These are phyloP conservation scores for Phytophthora podocarpi DNA, from an alignment of 352 stramenopile genomes.

Conservation along the genomic window DNA sequence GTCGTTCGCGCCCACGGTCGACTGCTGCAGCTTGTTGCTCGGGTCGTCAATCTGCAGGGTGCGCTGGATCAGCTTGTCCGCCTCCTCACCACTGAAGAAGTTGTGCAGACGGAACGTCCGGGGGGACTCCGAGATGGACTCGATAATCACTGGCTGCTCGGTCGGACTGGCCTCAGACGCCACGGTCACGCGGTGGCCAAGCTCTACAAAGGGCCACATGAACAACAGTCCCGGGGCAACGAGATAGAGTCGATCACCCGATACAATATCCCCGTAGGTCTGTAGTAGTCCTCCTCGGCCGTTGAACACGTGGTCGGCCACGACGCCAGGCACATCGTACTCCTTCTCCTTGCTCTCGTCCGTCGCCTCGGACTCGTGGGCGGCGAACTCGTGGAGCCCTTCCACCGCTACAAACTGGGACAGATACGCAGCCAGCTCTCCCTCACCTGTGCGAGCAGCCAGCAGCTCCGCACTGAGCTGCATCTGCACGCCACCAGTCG, in stretches of 20 bases:
- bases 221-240: constrained; percentile 77
- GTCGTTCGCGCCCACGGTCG: constrained; percentile 60
- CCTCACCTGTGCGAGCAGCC: constrained; percentile 44
- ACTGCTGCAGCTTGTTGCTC: constrained; percentile 83
- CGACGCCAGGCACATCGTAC: constrained; percentile 27
- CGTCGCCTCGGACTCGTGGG: constrained; percentile 6
- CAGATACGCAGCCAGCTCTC: constrained; percentile 77
- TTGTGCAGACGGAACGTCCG: constrained; percentile 88
- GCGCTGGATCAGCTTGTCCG: constrained; percentile 78
- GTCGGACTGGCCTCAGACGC: constrained; percentile 59
- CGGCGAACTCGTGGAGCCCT: constrained; percentile 36
- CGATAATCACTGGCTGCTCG: constrained; percentile 64
- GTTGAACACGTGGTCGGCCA: constrained; percentile 80
- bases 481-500: constrained; percentile 75
- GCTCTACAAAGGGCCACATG: constrained; percentile 81
- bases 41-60: constrained; percentile 86
- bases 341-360: constrained; percentile 28
- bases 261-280: constrained; percentile 57
- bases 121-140: constrained; percentile 80
- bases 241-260: constrained; percentile 70
- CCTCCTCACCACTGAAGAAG: constrained; percentile 86
- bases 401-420: constrained; percentile 85
- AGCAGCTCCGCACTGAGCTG: constrained; percentile 64
- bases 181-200: constrained; percentile 74
- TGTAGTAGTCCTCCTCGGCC: constrained; percentile 59